Evolutionary conservation across 331 rosid genomes (phyloP).

Genomic region (Quercus tomentella): DNA sequence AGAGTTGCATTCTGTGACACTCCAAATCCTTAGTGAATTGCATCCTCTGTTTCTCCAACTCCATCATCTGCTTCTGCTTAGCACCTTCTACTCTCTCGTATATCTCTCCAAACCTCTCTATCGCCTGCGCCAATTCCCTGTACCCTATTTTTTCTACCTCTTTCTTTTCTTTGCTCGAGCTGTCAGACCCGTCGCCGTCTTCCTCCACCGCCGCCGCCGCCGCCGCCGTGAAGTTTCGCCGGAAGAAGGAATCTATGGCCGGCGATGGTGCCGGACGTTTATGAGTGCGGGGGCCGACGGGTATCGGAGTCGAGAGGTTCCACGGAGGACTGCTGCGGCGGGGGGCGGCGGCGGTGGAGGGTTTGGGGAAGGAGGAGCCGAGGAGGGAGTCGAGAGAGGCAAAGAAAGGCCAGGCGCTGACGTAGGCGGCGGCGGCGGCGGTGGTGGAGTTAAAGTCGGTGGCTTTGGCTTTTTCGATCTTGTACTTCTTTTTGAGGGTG

Average conservation of each 20-base stretch:
- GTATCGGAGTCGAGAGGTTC: conserved; percentile 26
- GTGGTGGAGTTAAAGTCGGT: conserved; percentile 13
- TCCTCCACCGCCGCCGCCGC: conserved; percentile 10
- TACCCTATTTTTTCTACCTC: conserved; percentile 24
- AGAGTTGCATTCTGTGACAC: conserved; percentile 53
- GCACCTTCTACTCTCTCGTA: conserved; percentile 61
- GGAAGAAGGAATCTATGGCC: too few relatives aligned
- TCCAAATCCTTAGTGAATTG: conserved; percentile 70
- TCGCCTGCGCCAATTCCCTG: conserved; percentile 46
- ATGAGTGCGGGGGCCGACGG: conserved; percentile 51
- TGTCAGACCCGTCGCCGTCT: conserved; percentile 22
- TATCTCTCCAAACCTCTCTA: conserved; percentile 46
- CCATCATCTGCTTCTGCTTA: conserved; percentile 59
- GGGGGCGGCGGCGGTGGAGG: conserved; percentile 29
- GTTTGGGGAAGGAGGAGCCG: conserved; percentile 34
- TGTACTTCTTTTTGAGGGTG: conserved; percentile 69
- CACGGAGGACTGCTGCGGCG: conserved; percentile 19
- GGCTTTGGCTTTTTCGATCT: conserved; percentile 65
- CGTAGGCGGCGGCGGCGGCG: neutral
- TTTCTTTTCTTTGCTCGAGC: conserved; percentile 17
- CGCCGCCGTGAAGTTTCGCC: neutral
- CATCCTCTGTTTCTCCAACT: conserved; percentile 72
- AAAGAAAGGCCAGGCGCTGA: conserved; percentile 56
- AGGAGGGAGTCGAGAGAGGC: conserved; percentile 45
- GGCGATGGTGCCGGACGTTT: conserved; percentile 33